Percentiles rank a stretch among this genome's conserved stretches.
Conservation (phyloP, 176 grass and related monocot species). For the Poa pratensis region DNA sequence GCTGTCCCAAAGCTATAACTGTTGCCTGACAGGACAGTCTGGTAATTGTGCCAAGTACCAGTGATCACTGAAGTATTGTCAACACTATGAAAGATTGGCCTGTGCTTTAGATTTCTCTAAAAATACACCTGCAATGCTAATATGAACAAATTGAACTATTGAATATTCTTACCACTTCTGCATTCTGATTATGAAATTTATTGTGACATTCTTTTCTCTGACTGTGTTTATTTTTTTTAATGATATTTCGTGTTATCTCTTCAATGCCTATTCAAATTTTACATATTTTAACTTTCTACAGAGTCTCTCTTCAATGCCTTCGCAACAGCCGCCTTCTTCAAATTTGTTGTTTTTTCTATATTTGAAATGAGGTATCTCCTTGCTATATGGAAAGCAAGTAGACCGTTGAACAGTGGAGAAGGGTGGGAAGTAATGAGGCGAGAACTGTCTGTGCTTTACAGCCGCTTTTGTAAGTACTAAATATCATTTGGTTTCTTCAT, state of each 20-base stretch:
- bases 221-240: neutral
- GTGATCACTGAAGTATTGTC: neutral
- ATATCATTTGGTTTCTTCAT: slow-evolving; percentile 31
- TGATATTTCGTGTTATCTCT: neutral
- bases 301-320: slow-evolving; percentile 99
- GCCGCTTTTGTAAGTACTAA: slow-evolving; percentile 96
- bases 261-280: neutral
- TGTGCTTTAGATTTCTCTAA: slow-evolving; percentile 2
- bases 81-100: slow-evolving; percentile 3
- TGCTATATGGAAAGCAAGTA: slow-evolving; percentile 97
- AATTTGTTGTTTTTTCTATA: slow-evolving; percentile 98
- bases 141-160: neutral
- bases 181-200: slow-evolving; percentile 32
- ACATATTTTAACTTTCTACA: slow-evolving; percentile 47
- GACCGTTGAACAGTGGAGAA: slow-evolving; percentile 87
- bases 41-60: neutral
- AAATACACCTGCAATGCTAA: slow-evolving; percentile 10
- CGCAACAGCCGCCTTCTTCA: slow-evolving; percentile 97
- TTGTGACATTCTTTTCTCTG: slow-evolving; percentile 4
- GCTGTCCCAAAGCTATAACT: neutral
- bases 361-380: slow-evolving; percentile 99
- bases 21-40: neutral
- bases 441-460: slow-evolving; percentile 95
- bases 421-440: slow-evolving; percentile 95
- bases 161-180: neutral